Conservation (phyloP, 352 stramenopile species). For the Phytophthora pluvialis region DNA sequence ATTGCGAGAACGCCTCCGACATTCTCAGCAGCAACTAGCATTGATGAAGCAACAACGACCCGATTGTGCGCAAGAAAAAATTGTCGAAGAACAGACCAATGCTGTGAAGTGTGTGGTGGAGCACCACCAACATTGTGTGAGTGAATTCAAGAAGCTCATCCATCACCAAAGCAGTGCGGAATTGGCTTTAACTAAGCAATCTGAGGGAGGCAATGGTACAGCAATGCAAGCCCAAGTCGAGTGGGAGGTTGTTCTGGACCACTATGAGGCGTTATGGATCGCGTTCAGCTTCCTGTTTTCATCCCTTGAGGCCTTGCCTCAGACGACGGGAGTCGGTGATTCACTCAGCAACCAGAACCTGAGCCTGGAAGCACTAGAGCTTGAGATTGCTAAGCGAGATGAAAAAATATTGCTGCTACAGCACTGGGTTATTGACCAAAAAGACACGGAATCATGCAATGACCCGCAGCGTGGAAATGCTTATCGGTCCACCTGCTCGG, state of each 20-base stretch:
- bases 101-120: slow-evolving; percentile 18
- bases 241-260: slow-evolving; percentile 20
- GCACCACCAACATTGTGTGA: slow-evolving; percentile 28
- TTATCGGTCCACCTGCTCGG: not conserved
- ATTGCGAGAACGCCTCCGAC: slow-evolving; percentile 20
- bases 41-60: slow-evolving; percentile 9
- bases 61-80: not conserved
- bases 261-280: slow-evolving; percentile 40
- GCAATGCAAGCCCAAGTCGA: not conserved
- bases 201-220: not conserved
- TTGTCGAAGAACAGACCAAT: not conserved
- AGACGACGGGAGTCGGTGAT: not conserved
- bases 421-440: slow-evolving; percentile 17
- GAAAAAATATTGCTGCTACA: slow-evolving; percentile 37
- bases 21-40: slow-evolving; percentile 24
- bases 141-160: slow-evolving; percentile 20
- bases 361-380: slow-evolving; percentile 2
- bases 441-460: not conserved
- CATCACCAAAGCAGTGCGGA: not conserved
- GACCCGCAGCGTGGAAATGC: slow-evolving; percentile 1
- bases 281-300: slow-evolving; percentile 30
- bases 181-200: not conserved
- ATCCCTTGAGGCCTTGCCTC: not conserved
- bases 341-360: not conserved
- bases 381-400: slow-evolving; percentile 32